Conservation (phyloP, 129 eudicot species). For the Ambrosia trifida region DNA sequence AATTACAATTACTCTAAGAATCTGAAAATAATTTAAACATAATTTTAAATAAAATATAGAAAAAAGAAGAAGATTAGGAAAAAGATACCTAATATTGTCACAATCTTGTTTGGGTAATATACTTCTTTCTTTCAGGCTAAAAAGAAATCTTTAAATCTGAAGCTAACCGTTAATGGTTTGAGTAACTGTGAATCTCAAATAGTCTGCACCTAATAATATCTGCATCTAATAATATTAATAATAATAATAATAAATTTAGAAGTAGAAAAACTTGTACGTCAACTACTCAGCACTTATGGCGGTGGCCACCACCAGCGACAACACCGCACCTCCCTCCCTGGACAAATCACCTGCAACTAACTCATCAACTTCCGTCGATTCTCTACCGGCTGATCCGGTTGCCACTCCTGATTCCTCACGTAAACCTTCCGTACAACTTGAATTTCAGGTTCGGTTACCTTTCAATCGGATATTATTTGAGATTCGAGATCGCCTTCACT, state of each 20-base stretch:
- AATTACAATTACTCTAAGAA: too few relatives aligned
- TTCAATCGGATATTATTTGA: background rate
- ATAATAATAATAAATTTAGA: background rate
- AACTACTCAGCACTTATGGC: conserved; percentile 45
- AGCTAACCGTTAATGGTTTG: background rate
- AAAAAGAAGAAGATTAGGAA: background rate
- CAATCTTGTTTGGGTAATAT: background rate
- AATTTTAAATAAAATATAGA: background rate
- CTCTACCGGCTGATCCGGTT: conserved; percentile 26
- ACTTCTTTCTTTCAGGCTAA: too few relatives aligned
- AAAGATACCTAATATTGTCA: background rate
- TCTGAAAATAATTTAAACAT: too few relatives aligned
- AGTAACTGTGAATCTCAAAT: background rate
- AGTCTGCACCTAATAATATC: background rate
- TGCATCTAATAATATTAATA: background rate
- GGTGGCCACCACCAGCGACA: conserved; percentile 44
- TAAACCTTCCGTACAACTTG: conserved; percentile 44
- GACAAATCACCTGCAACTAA: conserved; percentile 32
- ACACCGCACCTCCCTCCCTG: conserved; percentile 39
- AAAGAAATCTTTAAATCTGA: background rate
- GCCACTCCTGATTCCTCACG: conserved; percentile 35
- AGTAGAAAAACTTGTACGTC: conserved; percentile 21
- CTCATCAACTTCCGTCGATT: conserved; percentile 21
- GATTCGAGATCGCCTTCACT: conserved; percentile 10
- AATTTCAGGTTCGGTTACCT: conserved; percentile 40